Conservation (phyloP, 306 rosid species). For the Cucurbita maxima region DNA sequence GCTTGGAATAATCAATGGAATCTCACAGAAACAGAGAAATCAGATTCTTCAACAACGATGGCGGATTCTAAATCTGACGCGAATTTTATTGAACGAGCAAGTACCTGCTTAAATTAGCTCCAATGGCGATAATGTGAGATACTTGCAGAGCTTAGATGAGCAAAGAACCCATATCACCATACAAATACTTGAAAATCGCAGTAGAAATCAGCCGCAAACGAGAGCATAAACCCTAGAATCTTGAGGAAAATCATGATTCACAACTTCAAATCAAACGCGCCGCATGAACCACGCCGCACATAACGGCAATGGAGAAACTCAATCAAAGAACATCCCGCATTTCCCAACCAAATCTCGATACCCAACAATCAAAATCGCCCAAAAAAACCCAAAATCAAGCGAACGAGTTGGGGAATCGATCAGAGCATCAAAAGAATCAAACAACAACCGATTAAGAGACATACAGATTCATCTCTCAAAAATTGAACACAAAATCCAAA, state of each 20-base stretch:
- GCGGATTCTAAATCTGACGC: constrained; percentile 27
- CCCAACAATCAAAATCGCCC: neutral
- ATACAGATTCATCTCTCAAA: neutral
- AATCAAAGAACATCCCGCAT: constrained; percentile 7
- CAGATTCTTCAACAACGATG: constrained; percentile 4
- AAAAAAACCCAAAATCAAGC: neutral
- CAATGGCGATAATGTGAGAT: constrained; percentile 9
- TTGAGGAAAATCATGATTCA: constrained; percentile 42
- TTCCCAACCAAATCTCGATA: neutral
- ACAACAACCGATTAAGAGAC: neutral
- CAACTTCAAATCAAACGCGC: constrained; percentile 10
- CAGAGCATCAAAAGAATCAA: neutral
- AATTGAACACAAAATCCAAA: neutral
- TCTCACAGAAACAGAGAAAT: neutral
- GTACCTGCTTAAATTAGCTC: constrained; percentile 34
- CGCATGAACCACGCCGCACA: constrained; percentile 12
- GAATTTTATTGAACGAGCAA: constrained; percentile 12
- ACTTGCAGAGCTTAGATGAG: neutral
- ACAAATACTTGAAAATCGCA: neutral
- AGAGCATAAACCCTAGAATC: constrained; percentile 24
- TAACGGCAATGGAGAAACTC: constrained; percentile 14
- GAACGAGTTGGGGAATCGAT: neutral
- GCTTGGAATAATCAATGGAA: neutral
- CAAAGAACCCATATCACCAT: neutral
- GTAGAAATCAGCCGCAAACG: constrained; percentile 18